Conservation (phyloP, 495 filamentous ascomycete species). For the Aspergillus olivimuriae region DNA sequence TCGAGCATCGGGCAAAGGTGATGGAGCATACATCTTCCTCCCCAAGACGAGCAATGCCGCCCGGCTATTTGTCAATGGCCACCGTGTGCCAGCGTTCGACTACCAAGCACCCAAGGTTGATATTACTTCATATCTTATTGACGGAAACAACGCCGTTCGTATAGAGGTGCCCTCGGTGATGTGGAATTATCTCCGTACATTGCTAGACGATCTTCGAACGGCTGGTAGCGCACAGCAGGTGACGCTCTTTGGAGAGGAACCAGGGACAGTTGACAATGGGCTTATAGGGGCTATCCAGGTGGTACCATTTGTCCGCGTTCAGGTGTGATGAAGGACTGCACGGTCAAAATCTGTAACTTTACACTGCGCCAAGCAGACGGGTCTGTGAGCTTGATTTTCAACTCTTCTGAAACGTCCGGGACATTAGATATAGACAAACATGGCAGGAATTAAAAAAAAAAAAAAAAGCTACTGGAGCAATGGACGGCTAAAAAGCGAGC, state of each 20-base stretch:
- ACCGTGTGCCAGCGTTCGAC: conserved; percentile 2
- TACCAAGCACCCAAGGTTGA: conserved; percentile 3
- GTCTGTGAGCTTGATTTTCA: no score
- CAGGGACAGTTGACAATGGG: conserved; percentile 3
- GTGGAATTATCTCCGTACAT: conserved; percentile 6
- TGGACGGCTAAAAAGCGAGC: conserved; percentile 1
- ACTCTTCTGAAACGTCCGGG: no score
- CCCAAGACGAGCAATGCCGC: conserved; percentile 3
- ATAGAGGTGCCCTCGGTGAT: conserved; percentile 2
- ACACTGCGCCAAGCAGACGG: no score
- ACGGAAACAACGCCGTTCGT: not conserved
- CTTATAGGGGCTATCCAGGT: not conserved
- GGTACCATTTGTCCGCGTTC: conserved; percentile 1
- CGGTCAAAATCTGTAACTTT: not conserved
- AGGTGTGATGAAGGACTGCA: not conserved
- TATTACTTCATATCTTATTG: not conserved
- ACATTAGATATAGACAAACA: no score
- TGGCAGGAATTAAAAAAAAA: no score
- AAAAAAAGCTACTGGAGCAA: not conserved
- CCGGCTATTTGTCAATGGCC: conserved; percentile 1
- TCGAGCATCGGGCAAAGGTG: conserved; percentile 6
- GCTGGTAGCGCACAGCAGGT: not conserved
- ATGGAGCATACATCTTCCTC: conserved; percentile 18
- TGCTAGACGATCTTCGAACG: conserved; percentile 1
- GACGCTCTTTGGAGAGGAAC: not conserved